Conservation (phyloP, 208 protist genomes). For the Crithidia brevicula region DNA sequence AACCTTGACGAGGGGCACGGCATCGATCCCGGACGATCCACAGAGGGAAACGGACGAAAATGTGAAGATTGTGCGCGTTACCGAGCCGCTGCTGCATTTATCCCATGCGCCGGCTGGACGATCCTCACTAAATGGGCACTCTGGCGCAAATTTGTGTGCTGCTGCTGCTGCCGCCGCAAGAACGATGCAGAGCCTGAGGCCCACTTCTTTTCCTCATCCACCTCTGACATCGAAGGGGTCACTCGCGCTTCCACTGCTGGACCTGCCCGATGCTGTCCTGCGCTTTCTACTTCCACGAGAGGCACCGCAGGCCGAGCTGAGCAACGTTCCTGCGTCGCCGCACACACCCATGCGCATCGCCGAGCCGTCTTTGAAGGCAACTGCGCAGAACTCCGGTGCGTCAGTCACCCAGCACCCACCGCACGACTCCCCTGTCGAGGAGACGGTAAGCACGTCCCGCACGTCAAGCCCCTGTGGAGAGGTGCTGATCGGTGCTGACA, state of each 20-base stretch:
- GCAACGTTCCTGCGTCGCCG: not conserved
- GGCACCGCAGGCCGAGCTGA: not conserved
- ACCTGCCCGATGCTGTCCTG: not conserved
- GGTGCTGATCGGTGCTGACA: not conserved
- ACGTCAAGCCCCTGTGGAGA: too few relatives aligned
- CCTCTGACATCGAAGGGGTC: too few relatives aligned
- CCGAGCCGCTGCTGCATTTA: not conserved
- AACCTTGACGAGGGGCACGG: not conserved
- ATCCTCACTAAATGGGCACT: not conserved
- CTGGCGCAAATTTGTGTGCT: not conserved
- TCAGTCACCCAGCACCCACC: too few relatives aligned
- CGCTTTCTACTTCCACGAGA: not conserved
- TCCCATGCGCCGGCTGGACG: not conserved
- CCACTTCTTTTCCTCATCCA: not conserved
- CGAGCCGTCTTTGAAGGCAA: too few relatives aligned
- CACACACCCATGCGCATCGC: not conserved
- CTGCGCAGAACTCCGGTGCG: too few relatives aligned
- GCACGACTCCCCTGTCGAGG: too few relatives aligned
- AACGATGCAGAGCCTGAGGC: not conserved
- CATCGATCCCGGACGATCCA: not conserved
- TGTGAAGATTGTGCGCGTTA: not conserved
- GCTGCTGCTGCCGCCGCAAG: not conserved
- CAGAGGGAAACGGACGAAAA: not conserved
- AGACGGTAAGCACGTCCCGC: too few relatives aligned
- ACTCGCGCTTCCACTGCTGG: too few relatives aligned